Conservation (phyloP, 139 green algal species). For the Chlamydomonas urium region DNA sequence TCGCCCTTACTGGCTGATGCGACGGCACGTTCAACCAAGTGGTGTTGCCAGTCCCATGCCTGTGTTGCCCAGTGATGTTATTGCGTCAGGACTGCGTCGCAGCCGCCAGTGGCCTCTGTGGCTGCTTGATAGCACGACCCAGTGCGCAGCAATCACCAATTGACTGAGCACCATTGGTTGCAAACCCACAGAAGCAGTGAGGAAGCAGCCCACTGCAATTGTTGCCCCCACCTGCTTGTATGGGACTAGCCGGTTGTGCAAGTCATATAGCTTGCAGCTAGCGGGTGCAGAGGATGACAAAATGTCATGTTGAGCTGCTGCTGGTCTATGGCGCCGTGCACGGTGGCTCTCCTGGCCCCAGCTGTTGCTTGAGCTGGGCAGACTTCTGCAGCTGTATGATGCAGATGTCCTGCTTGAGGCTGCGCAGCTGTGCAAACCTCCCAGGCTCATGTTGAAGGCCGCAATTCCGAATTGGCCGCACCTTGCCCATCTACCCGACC, state of each 20-base stretch:
- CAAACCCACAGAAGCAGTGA: background rate
- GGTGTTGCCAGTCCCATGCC: conserved; percentile 10
- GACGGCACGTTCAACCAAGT: background rate
- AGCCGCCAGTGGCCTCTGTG: background rate
- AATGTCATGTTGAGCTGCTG: background rate
- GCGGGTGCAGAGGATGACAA: background rate
- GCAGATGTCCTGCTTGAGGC: background rate
- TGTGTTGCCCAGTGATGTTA: background rate
- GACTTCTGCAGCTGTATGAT: background rate
- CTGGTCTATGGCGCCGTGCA: background rate
- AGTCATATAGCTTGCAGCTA: conserved; percentile 16
- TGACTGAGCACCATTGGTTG: background rate
- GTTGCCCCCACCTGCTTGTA: conserved; percentile 14
- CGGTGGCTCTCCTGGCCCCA: background rate
- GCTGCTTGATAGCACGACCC: background rate
- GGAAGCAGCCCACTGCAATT: background rate
- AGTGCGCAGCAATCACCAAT: background rate
- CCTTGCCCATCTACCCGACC: no score
- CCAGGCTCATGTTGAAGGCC: background rate
- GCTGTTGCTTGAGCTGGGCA: background rate
- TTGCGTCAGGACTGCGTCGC: background rate
- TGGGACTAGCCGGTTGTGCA: conserved; percentile 18
- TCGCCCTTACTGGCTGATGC: background rate
- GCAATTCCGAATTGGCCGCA: no score
- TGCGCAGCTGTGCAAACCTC: no score